phyloP scores from a whole-genome alignment of 164 flowering plant genomes.

The Tetracentron sinense region DNA sequence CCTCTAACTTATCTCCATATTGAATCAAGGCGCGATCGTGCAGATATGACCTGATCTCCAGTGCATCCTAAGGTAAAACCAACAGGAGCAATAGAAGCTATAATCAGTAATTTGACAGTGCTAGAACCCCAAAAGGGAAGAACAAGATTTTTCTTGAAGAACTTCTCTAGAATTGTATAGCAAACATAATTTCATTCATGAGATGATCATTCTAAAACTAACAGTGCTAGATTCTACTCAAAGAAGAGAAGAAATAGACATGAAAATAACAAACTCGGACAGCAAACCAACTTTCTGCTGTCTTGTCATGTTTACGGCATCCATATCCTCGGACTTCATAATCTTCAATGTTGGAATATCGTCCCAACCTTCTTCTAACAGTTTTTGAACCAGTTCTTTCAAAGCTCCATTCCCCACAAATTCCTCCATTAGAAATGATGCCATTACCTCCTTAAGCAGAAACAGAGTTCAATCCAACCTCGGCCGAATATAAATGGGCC shows the following conservation, averaged over 20 bases:
- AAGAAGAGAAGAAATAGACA: too few relatives aligned
- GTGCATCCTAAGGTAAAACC: constrained; percentile 45
- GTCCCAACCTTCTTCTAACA: constrained; percentile 78
- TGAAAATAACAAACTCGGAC: too few relatives aligned
- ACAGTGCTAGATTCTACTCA: too few relatives aligned
- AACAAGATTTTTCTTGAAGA: neutral
- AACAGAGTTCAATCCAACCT: neutral
- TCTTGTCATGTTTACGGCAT: constrained; percentile 50
- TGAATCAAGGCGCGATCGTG: constrained; percentile 67
- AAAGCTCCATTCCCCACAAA: constrained; percentile 66
- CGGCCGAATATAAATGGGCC: neutral
- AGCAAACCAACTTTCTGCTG: constrained; percentile 51
- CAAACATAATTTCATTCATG: neutral
- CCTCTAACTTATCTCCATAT: constrained; percentile 62
- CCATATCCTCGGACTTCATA: constrained; percentile 71
- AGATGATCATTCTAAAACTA: neutral
- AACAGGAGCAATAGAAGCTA: neutral
- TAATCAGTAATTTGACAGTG: neutral
- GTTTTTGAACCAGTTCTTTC: constrained; percentile 48
- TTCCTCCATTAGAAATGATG: constrained; percentile 65
- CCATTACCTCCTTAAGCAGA: constrained; percentile 33
- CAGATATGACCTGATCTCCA: constrained; percentile 70
- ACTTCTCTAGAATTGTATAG: too few relatives aligned
- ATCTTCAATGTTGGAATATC: constrained; percentile 81
- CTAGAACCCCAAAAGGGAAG: neutral